These are phyloP conservation scores for Isatis lusitanica DNA, from an alignment of 441 rosid genomes.

Conservation along the genomic window DNA sequence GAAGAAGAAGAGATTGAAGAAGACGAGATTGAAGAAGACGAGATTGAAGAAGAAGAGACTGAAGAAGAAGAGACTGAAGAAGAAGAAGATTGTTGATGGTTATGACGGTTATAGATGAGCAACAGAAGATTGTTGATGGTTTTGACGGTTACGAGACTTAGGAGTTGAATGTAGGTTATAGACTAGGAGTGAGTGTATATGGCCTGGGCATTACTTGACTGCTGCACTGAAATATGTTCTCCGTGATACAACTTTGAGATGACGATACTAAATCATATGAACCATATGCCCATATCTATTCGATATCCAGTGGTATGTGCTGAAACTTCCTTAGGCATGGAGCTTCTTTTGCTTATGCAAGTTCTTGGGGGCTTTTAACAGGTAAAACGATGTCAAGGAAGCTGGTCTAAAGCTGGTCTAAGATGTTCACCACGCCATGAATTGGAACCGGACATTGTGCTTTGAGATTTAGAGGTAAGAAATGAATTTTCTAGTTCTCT, in stretches of 20 bases:
- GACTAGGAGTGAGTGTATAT: conserved; percentile 1
- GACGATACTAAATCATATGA: background rate
- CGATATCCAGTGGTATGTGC: background rate
- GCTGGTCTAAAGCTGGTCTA: conserved; percentile 76
- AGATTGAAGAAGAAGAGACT: no score
- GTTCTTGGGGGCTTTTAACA: conserved; percentile 42
- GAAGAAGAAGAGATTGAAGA: no score
- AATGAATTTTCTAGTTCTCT: conserved; percentile 15
- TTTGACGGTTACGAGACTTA: no score
- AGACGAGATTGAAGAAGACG: no score
- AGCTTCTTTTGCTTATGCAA: conserved; percentile 27
- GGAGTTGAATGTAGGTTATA: conserved; percentile 10
- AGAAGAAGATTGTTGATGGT: no score
- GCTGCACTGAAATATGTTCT: conserved; percentile 3
- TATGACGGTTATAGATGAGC: no score
- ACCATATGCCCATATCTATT: background rate
- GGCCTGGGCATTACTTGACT: background rate
- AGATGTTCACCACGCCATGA: conserved; percentile 59
- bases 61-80: no score
- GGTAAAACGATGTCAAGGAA: conserved; percentile 98
- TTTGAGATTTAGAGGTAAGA: conserved; percentile 92
- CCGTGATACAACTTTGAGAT: background rate
- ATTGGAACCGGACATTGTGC: conserved; percentile 73
- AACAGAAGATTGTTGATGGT: no score
- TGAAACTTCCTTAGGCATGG: background rate